Evolutionary conservation across 2,329 filamentous ascomycete species (phyloP), one percentile per base, ranked within the genome.

Genomic region (Epichloe elymi): DNA sequence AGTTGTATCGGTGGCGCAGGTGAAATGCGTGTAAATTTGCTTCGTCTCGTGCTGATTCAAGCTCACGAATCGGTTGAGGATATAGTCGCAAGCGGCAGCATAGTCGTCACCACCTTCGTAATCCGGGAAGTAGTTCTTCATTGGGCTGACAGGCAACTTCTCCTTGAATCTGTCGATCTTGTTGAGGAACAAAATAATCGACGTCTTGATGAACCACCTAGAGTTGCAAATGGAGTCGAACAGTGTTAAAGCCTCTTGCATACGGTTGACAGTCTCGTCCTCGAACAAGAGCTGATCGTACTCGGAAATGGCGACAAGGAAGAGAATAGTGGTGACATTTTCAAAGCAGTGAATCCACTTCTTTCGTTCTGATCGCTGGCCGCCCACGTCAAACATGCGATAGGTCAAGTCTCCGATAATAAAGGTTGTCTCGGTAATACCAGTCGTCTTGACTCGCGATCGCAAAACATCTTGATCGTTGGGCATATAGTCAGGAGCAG

Each of bases 1-100:
- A 63, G 93, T 96, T 35, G 93, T 98, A 67, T 98, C 93, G 46
- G 93, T 98, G 55, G 93, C 93, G 68, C 93, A 97, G 48, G 93
- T 98, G 73, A 98, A 98, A 72, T 97, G 93, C 53, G 93, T 98
- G 78, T 98, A 98, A 69, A 98, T 97, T 70, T 98, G 93, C 78
- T 98, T 98, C 51, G 89, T 95, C 75, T 97, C 93, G 68, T 96
- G 91, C 72, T 97, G 93, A 75, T 98, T 98, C 67, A 98, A 76
- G 67, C 87, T 93, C 63, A 97, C 93, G 71, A 98, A 98, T 66
- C 93, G 83, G 79, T 97, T 97, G 56, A 98, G 80, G 63, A 98
- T 97, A 74, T 98, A 98, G 70, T 98, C 91, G 74, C 93, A 98
- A 38, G 93, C 93, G 48, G 88, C 86, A 40, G 86, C 84, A 65